Conservation (phyloP, 2,329 filamentous ascomycete species). For the Colletotrichum tanaceti region DNA sequence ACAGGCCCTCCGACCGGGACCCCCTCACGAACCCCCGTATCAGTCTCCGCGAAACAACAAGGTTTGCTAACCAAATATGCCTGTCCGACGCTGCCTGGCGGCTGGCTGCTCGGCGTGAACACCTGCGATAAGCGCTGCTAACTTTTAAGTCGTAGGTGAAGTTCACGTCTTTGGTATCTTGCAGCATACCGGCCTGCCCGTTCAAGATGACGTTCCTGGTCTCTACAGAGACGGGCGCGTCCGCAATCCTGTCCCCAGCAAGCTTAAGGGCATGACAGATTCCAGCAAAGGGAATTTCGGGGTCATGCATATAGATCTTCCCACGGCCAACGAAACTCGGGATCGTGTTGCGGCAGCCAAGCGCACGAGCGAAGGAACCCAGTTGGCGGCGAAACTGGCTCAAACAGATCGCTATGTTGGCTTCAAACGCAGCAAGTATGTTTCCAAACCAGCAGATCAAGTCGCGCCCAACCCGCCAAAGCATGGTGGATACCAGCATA, state of each 20-base stretch:
- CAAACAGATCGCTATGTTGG: conserved; percentile 66
- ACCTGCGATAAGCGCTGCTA: conserved; percentile 10
- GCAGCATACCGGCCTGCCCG: conserved; percentile 41
- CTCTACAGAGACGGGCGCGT: conserved; percentile 60
- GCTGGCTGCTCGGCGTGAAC: background rate
- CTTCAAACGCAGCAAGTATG: conserved; percentile 56
- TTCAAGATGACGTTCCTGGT: conserved; percentile 43
- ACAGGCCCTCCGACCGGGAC: background rate
- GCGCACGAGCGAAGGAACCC: conserved; percentile 71
- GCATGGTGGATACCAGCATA: conserved; percentile 37
- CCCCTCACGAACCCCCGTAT: conserved; percentile 2
- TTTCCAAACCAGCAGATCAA: conserved; percentile 40
- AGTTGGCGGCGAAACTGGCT: conserved; percentile 66
- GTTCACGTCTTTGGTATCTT: conserved; percentile 40
- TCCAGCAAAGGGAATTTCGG: conserved; percentile 70
- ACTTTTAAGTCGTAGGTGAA: conserved; percentile 17
- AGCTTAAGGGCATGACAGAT: conserved; percentile 69
- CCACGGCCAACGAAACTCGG: conserved; percentile 57
- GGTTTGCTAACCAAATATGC: conserved; percentile 16
- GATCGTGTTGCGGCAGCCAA: conserved; percentile 67
- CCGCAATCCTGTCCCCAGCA: conserved; percentile 70
- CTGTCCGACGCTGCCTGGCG: background rate
- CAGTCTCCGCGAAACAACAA: conserved; percentile 8
- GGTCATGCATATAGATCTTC: conserved; percentile 71
- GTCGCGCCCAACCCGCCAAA: conserved; percentile 1